Base-by-base conservation (phyloP, 2,329 filamentous ascomycete species). In the Colletotrichum theobromicola region DNA sequence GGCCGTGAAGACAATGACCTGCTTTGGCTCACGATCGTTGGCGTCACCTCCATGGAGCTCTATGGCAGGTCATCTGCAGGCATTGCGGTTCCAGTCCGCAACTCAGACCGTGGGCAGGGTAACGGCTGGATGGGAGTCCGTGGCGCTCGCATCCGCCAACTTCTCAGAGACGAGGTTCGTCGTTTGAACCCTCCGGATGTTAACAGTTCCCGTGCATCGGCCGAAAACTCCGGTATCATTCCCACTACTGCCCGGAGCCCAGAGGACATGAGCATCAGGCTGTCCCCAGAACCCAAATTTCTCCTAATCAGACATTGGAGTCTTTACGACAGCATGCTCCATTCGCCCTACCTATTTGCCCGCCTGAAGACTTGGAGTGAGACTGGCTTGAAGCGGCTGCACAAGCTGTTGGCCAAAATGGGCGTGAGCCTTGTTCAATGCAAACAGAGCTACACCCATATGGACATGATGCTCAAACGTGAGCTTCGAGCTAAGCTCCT, bases 351-450 rank as follows among this genome's bases (percentile, higher is more conserved):
- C 80, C 90, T 99, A 6, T 96, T 97, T 74, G 95, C 96, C 5
- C 91, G 95, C 35, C 89, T 99, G 60, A 96, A 97, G 83, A 95
- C 98, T 61, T 99, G 97, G 96, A 97, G 93, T 75, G 97, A 98
- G 76, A 91, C 90, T 65, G 97, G 97, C 4, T 90, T 94, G 67
- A 98, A 97, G 82, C 91, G 96, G 66, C 87, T 99, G 24, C 95
- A 98, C 83, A 98, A 98, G 82, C 90, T 99, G 1, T 89, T 99
- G 4, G 97, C 97, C 57, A 99, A 98, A 84, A 99, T 99, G 96
- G 97, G 97, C 35, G 94, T 99, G 70, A 98, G 95, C 80, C 87
- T 98, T 46, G 94, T 93, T 7, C 96, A 99, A 85, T 98, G 96
- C 85, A 96, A 95, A 79, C 97, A 98, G 84, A 96, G 93, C 81